These are phyloP conservation scores for Agroathelia rolfsii DNA, from an alignment of 1,284 basidiomycete genomes.

Conservation along the genomic window DNA sequence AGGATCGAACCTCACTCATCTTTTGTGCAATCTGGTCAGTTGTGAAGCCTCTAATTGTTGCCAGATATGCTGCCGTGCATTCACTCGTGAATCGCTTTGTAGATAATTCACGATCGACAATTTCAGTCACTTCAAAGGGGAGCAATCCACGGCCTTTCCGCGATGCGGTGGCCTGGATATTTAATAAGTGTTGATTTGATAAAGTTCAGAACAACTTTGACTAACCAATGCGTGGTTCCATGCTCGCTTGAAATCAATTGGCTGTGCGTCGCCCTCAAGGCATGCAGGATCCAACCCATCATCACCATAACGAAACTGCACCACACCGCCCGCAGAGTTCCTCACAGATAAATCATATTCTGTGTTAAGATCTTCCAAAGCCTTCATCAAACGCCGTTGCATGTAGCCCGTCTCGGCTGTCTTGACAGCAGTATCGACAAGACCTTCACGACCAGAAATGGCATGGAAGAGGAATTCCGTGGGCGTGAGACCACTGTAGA, in stretches of 20 bases:
- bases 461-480: slow-evolving; percentile 99
- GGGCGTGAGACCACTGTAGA: slow-evolving; percentile 89
- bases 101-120: slow-evolving; percentile 58
- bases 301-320: slow-evolving; percentile 96
- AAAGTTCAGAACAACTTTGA: slow-evolving; percentile 9
- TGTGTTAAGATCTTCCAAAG: slow-evolving; percentile 92
- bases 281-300: slow-evolving; percentile 97
- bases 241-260: slow-evolving; percentile 81
- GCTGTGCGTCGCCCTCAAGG: slow-evolving; percentile 68
- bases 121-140: slow-evolving; percentile 81
- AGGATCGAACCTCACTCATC: slow-evolving; percentile 62
- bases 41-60: slow-evolving; percentile 72
- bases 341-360: slow-evolving; percentile 97
- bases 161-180: slow-evolving; percentile 49
- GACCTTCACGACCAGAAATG: slow-evolving; percentile 95
- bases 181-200: slow-evolving; percentile 2
- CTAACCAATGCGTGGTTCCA: slow-evolving; percentile 84
- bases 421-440: slow-evolving; percentile 99
- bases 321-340: slow-evolving; percentile 92
- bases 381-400: slow-evolving; percentile 98
- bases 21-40: slow-evolving; percentile 56
- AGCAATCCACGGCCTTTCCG: slow-evolving; percentile 57
- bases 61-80: slow-evolving; percentile 72
- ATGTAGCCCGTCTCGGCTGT: slow-evolving; percentile 99
- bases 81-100: slow-evolving; percentile 54